Base-by-base conservation (phyloP, 2,329 filamentous ascomycete species). In the Hymenotorrendiella dingleyae region DNA sequence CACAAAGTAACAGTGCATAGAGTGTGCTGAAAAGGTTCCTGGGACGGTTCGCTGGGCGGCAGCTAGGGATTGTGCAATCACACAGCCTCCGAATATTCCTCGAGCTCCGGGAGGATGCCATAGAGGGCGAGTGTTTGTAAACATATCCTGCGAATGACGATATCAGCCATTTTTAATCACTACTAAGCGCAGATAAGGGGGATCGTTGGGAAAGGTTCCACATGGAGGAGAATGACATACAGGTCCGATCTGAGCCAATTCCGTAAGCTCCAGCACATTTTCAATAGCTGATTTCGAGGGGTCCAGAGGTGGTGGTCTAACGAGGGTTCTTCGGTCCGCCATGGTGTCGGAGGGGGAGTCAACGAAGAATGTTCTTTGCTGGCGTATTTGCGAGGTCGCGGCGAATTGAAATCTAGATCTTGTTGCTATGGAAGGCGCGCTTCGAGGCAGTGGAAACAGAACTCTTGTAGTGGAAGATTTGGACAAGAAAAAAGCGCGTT, bases 1-100 rank as follows among this genome's bases (percentile, higher is more conserved):
- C 24, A 98, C 82, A 65, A 98, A 98, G 71, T 97, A 98, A 76
- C 93, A 97, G 74, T 98, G 93, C 85, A 94, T 96, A 61, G 84
- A 91, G 71, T 98, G 93, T 37, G 93, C 80, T 46, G 82, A 77
- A 66, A 95, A 96, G 61, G 86, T 73, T 20, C 71, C 64, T 0
- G 84, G 83, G 2, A 98, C 86, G 7, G 93, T 98, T 60, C 81
- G 79, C 64, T 95, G 89, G 19, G 88, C 93, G 2, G 93, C 88
- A 34, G 85, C 77, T 20, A 96, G 82, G 58, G 78, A 90, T 72
- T 97, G 91, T 36, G 91, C 90, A 55, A 98, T 96, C 27, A 94
- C 89, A 43, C 86, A 82, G 52, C 90, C 90, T 62, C 93, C 93
- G 60, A 88, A 98, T 65, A 98, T 89, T 47, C 93, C 93, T 41